Percentiles rank a stretch among this genome's conserved stretches.
Evolutionary conservation across 1,284 basidiomycete genomes (phyloP).

Genomic region (Apiotrichum mycotoxinovorans): DNA sequence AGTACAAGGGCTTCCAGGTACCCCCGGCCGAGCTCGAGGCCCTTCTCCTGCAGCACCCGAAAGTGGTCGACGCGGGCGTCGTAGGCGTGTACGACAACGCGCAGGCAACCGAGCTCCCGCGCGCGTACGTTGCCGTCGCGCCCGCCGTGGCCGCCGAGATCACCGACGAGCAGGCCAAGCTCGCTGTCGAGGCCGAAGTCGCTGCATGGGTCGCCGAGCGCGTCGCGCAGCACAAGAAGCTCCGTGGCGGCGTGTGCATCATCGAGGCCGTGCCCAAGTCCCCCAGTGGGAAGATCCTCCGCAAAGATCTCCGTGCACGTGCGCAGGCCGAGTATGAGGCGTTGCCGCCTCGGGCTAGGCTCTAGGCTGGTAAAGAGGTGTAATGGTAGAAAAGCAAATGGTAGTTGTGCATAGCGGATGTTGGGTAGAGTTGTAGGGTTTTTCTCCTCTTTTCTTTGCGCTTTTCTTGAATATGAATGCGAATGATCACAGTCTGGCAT

Average conservation of each 20-base stretch:
- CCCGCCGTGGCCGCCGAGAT: not conserved
- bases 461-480: no score
- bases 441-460: no score
- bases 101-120: conserved; percentile 65
- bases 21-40: conserved; percentile 78
- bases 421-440: no score
- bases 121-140: conserved; percentile 34
- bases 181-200: conserved; percentile 50
- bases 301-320: conserved; percentile 36
- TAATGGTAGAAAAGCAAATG: no score
- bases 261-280: conserved; percentile 52
- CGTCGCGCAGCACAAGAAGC: conserved; percentile 54
- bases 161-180: not conserved
- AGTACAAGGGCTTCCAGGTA: conserved; percentile 63
- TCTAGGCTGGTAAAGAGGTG: not conserved
- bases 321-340: conserved; percentile 13
- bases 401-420: no score
- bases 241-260: conserved; percentile 52
- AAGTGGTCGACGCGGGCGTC: conserved; percentile 67
- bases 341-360: not conserved
- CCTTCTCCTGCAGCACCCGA: conserved; percentile 65
- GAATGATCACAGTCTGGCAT: no score
- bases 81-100: conserved; percentile 62
- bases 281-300: conserved; percentile 41
- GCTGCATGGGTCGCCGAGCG: conserved; percentile 61